Evolutionary conservation across 106 monocot species (phyloP), one percentile per base, ranked within the genome.

Genomic region (Chionographis japonica): DNA sequence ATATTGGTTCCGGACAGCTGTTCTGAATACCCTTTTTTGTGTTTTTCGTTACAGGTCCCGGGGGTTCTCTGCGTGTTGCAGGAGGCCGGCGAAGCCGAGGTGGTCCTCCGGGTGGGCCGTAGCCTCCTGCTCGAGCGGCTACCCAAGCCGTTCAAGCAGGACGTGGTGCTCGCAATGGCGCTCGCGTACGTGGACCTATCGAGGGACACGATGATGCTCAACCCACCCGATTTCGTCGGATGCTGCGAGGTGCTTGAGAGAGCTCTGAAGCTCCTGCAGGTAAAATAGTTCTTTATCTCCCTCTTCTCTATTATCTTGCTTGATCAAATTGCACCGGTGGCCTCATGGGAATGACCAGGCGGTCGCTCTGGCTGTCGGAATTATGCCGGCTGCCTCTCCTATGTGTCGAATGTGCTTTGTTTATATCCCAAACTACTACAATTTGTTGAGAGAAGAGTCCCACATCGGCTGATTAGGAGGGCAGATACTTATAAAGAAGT

Each of bases 221-320:
- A 14, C 58, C 84, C 97, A 15, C 89, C 97, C 4, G 82, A 97
- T 72, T 77, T 92, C 16, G 68, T 89, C 36, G 58, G 76, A 13
- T 83, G 89, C 41, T 82, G 82, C n/a, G 97, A 97, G 54, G 85
- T 90, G 65, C 89, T 97, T 40, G 89, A 92, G 70, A 80, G 77
- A 58, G 97, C 92, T n/a, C 69, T 97, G 58, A 97, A 89, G 70
- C 92, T 97, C 51, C 68, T 97, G 64, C 84, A 92, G 92, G 95
- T 97, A 68, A 77, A 56, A 16, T 10, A 39, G 38, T 4, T 38
- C 38, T 40, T 4, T 12, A 18, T 4, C 11, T 15, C 16, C 16
- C 50, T 58, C 38, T 52, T 40, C 12, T 15, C 16, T 4, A 4
- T 4, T 5, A 56, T 56, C 16, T 56, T 56, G 56, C 56, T 15